phyloP scores from a whole-genome alignment of 2,329 filamentous ascomycete species.

The Colletotrichum musae region DNA sequence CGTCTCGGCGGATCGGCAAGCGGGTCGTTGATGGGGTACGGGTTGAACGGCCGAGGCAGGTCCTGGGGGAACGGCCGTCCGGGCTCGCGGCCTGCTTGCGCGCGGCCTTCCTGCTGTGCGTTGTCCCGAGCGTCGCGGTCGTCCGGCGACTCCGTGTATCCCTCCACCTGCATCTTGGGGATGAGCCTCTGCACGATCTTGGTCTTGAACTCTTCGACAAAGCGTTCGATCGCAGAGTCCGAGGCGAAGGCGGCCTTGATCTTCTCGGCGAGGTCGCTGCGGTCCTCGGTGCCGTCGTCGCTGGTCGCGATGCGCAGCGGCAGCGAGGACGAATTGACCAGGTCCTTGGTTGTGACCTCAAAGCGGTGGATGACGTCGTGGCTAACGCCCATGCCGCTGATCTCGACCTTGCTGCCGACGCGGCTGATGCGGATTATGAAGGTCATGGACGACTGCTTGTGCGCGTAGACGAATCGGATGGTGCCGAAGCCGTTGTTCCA shows the following conservation, averaged over 20 bases:
- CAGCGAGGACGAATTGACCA: conserved; percentile 72
- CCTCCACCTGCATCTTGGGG: conserved; percentile 82
- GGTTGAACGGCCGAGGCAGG: conserved; percentile 72
- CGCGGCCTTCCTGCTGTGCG: conserved; percentile 57
- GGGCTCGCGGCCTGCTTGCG: conserved; percentile 56
- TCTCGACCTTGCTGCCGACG: conserved; percentile 85
- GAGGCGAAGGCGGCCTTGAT: conserved; percentile 81
- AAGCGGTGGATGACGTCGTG: conserved; percentile 86
- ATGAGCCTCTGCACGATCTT: conserved; percentile 88
- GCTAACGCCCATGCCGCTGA: conserved; percentile 83
- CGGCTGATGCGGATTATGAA: conserved; percentile 87
- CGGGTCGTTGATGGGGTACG: conserved; percentile 77
- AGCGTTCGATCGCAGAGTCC: conserved; percentile 75
- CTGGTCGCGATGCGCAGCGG: conserved; percentile 69
- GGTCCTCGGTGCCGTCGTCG: conserved; percentile 62
- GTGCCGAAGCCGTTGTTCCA: conserved; percentile 85
- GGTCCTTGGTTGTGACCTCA: conserved; percentile 82
- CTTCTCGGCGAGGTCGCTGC: conserved; percentile 62
- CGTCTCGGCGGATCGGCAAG: conserved; percentile 70
- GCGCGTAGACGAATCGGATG: conserved; percentile 88
- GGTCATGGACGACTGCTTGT: conserved; percentile 86
- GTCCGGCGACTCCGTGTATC: conserved; percentile 75
- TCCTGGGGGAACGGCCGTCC: conserved; percentile 53
- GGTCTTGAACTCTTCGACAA: conserved; percentile 80
- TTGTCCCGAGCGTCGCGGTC: conserved; percentile 58